A percentile compares a stretch with the other conserved stretches of the same genome.
Conservation (phyloP, 164 flowering plant species). For the Dillenia turbinata region DNA sequence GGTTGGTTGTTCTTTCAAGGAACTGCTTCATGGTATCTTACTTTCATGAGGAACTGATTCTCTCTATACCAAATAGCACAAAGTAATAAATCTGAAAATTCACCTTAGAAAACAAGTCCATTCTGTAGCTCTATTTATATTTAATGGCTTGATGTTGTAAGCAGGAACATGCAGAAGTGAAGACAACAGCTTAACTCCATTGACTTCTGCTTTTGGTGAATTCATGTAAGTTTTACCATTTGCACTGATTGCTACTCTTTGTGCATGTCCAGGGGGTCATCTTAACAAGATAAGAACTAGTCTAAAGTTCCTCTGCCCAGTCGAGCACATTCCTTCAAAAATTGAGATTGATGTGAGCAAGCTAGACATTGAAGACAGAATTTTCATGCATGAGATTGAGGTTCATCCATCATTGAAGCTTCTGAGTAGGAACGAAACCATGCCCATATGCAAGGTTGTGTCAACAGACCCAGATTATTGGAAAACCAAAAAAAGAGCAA, state of each 20-base stretch:
- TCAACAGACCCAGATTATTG: conserved; percentile 20
- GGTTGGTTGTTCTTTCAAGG: too few species aligned
- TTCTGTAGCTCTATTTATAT: too few species aligned
- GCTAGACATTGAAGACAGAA: conserved; percentile 67
- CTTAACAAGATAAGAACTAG: conserved; percentile 45
- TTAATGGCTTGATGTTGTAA: too few species aligned
- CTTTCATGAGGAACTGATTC: too few species aligned
- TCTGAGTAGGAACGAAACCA: conserved; percentile 53
- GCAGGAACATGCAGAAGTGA: too few species aligned
- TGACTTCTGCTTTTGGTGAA: too few species aligned
- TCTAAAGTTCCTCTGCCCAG: conserved; percentile 63
- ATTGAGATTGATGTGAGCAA: conserved; percentile 86
- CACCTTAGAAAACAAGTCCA: too few species aligned
- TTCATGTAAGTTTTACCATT: neutral
- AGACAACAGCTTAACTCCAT: too few species aligned
- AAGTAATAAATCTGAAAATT: too few species aligned
- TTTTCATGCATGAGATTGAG: conserved; percentile 47
- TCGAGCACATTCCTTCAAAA: conserved; percentile 70
- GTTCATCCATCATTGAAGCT: conserved; percentile 77
- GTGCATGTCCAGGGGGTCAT: conserved; percentile 54
- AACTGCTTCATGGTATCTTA: too few species aligned
- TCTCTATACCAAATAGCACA: too few species aligned
- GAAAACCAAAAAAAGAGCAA: conserved; percentile 15
- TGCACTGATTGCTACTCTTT: neutral
- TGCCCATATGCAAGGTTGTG: conserved; percentile 70